A percentile compares a stretch with the other conserved stretches of the same genome.
Evolutionary conservation across 129 eudicot genomes (phyloP).

Genomic region (Helianthus annuus): DNA sequence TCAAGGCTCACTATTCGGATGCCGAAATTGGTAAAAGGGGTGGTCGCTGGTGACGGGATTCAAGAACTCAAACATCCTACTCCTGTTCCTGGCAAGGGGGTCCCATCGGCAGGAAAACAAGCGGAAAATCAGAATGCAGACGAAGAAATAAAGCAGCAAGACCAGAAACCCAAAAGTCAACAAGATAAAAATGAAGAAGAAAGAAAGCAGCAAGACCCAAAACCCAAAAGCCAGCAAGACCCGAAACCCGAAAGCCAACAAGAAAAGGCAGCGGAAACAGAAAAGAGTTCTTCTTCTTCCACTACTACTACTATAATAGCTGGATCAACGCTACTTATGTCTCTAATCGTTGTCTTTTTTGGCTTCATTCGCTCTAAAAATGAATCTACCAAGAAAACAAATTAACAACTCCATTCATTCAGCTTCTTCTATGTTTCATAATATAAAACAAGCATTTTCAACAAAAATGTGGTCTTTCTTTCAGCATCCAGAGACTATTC

Average conservation of each 20-base stretch:
- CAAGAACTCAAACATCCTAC: slow-evolving; percentile 39
- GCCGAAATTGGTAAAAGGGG: slow-evolving; percentile 54
- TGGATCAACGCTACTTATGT: slow-evolving; percentile 64
- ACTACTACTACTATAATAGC: slow-evolving; percentile 47
- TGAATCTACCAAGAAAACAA: slow-evolving; percentile 41
- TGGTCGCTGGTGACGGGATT: slow-evolving; percentile 30
- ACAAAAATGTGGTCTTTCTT: not conserved
- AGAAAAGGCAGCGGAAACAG: slow-evolving; percentile 16
- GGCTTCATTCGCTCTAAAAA: slow-evolving; percentile 47
- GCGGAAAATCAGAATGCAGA: not conserved
- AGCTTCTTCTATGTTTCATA: not conserved
- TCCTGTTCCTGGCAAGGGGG: slow-evolving; percentile 2
- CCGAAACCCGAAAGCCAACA: slow-evolving; percentile 9
- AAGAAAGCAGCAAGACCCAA: not conserved
- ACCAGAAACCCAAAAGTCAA: slow-evolving; percentile 10
- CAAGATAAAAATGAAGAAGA: slow-evolving; percentile 14
- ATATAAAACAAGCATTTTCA: not conserved
- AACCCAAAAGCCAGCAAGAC: not conserved
- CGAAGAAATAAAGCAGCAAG: slow-evolving; percentile 15
- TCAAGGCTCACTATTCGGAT: slow-evolving; percentile 48
- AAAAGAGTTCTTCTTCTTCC: slow-evolving; percentile 31
- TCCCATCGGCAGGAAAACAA: slow-evolving; percentile 4
- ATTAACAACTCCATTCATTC: slow-evolving; percentile 6
- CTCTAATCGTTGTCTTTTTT: slow-evolving; percentile 53
- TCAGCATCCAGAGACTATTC: no score